These are phyloP conservation scores for Nissolia schottii DNA, from an alignment of 306 rosid genomes.

Conservation along the genomic window DNA sequence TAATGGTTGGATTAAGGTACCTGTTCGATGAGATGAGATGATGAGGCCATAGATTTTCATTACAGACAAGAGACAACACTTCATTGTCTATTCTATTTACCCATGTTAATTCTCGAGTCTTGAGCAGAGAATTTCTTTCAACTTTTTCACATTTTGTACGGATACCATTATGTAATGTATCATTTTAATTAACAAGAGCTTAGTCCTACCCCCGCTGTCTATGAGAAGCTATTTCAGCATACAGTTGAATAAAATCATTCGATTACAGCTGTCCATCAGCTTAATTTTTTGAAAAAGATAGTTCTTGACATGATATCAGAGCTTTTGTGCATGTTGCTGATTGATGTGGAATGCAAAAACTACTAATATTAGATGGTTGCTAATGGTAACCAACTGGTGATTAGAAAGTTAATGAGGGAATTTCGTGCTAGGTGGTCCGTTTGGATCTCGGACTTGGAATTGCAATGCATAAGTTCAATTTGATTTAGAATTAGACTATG, in stretches of 20 bases:
- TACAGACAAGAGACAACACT: background rate
- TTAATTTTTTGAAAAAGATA: no score
- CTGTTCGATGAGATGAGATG: slow-evolving; percentile 74
- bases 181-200: background rate
- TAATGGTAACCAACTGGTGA: background rate
- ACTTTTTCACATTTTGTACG: slow-evolving; percentile 23
- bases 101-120: background rate
- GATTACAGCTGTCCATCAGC: no score
- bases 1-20: slow-evolving; percentile 95
- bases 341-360: background rate
- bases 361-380: background rate
- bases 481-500: no score
- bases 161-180: slow-evolving; percentile 2
- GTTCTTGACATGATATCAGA: no score
- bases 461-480: no score
- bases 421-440: background rate
- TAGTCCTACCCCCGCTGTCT: background rate
- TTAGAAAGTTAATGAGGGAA: background rate
- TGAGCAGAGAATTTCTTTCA: slow-evolving; percentile 7
- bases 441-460: no score
- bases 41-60: slow-evolving; percentile 29
- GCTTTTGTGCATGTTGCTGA: background rate
- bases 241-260: background rate
- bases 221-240: background rate
- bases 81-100: slow-evolving; percentile 19